Evolutionary conservation across 108 stramenopile genomes (phyloP), one percentile per base, ranked within the genome.

Genomic region (Fragilaria crotonensis): DNA sequence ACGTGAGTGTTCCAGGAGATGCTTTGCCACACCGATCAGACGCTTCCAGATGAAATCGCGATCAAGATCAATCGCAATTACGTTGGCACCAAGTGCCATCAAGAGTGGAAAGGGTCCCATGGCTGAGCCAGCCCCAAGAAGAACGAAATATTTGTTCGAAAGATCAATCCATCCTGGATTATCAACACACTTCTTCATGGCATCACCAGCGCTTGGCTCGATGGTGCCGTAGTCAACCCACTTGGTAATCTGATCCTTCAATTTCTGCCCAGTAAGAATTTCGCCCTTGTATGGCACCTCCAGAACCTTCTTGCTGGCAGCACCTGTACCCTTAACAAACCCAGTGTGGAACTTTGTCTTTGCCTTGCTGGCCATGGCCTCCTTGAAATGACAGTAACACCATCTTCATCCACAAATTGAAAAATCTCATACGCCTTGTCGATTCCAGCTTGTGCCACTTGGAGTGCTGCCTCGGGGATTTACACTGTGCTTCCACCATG

Each of bases 41-140:
- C 77, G 66, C 58, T 85, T 53, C 87, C 87, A 92, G 56, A 92
- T 81, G 23, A 30, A 44, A 19, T 80, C 64, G 21, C 86, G 64
- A 55, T 88, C 87, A 44, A 90, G 63, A 71, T 92, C 90, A 54
- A 92, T 70, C 20, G 84, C 85, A 44, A 92, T 61, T 30, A 89
- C 75, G 66, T 89, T 89, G 5, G 90, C 90, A 30, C 90, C 90
- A 30, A 85, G 77, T 32, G 77, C 72, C 52, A 92, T 78, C 23
- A 92, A 72, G 1, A 81, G 67, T 44, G 72, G 70, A 47, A 85
- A 70, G 27, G 90, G 90, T 48, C 90, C 90, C 90, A 92, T 92
- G 44, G 90, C 90, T 5, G 83, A 83, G 5, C 83, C 83, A 33
- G 90, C 90, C 3, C 90, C 90, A 33, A 91, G 77, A n/a, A 91